Conservation (phyloP, 495 filamentous ascomycete genomes). For the Talaromyces wortmannii region DNA sequence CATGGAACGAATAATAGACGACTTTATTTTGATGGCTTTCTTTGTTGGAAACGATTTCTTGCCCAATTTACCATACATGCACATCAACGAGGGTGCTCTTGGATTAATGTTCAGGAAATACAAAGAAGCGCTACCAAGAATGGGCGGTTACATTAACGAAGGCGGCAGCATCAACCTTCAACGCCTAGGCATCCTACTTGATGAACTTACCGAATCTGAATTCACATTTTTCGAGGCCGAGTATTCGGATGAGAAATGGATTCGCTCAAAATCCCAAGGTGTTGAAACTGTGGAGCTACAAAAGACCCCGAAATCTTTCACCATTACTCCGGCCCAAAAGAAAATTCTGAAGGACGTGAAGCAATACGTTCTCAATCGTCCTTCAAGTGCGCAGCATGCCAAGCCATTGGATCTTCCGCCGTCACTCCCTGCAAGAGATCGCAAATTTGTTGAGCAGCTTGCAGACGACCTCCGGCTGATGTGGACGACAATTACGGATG, state of each 20-base stretch:
- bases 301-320: conserved; percentile 52
- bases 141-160: conserved; percentile 95
- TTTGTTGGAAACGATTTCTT: conserved; percentile 99
- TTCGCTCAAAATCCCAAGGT: conserved; percentile 64
- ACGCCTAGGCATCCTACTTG: conserved; percentile 69
- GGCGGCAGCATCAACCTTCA: conserved; percentile 82
- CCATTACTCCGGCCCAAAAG: conserved; percentile 76
- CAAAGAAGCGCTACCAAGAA: conserved; percentile 79
- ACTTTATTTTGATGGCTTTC: conserved; percentile 99
- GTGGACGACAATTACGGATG: conserved; percentile 75
- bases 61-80: conserved; percentile 89
- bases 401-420: conserved; percentile 64
- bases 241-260: conserved; percentile 81
- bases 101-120: conserved; percentile 97
- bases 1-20: conserved; percentile 95
- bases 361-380: conserved; percentile 65
- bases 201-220: conserved; percentile 79
- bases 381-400: conserved; percentile 29
- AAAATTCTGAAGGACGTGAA: conserved; percentile 75
- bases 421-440: conserved; percentile 73
- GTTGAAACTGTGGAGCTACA: conserved; percentile 48
- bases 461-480: conserved; percentile 73
- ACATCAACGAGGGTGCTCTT: conserved; percentile 97
- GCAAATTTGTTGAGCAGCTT: conserved; percentile 85
- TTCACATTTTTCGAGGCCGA: conserved; percentile 88